phyloP scores from a whole-genome alignment of 2,329 filamentous ascomycete genomes.

The Lachnellula suecica region DNA sequence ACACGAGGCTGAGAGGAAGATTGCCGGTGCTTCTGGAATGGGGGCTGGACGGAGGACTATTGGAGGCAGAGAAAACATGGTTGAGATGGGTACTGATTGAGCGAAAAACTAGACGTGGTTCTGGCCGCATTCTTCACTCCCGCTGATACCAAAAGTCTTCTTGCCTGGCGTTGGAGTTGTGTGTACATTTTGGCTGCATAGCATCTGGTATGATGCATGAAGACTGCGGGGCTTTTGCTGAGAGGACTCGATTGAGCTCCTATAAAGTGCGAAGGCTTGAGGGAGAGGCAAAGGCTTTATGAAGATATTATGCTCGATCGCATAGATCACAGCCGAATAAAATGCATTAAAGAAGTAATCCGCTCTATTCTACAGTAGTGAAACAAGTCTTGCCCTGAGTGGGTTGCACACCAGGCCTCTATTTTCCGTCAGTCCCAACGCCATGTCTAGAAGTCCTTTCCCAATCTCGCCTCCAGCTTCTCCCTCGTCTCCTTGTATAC shows the following conservation, averaged over 20 bases:
- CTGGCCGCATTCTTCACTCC: conserved; percentile 1
- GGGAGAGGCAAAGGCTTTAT: background rate
- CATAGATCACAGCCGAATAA: conserved; percentile 12
- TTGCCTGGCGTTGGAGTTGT: conserved; percentile 29
- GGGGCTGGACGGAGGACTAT: conserved; percentile 42
- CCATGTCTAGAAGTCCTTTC: conserved; percentile 40
- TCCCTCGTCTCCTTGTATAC: conserved; percentile 55
- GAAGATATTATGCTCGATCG: conserved; percentile 4
- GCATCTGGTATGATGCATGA: conserved; percentile 33
- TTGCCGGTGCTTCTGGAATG: conserved; percentile 34
- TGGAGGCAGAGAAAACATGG: conserved; percentile 32
- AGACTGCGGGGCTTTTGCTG: conserved; percentile 13
- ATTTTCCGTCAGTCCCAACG: conserved; percentile 4
- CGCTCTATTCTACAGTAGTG: conserved; percentile 20
- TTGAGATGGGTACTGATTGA: conserved; percentile 36
- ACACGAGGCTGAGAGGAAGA: conserved; percentile 68
- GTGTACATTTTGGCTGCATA: conserved; percentile 29
- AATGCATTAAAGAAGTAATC: conserved; percentile 15
- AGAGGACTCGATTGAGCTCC: conserved; percentile 9
- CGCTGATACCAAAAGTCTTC: conserved; percentile 16
- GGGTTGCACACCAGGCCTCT: background rate
- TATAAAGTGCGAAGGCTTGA: background rate
- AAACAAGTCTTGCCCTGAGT: conserved; percentile 6
- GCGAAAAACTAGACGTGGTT: conserved; percentile 1
- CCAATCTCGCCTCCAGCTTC: conserved; percentile 49